Evolutionary conservation across 2,329 filamentous ascomycete genomes (phyloP), one percentile per base, ranked within the genome.

Genomic region (Sclerotinia trifoliorum): DNA sequence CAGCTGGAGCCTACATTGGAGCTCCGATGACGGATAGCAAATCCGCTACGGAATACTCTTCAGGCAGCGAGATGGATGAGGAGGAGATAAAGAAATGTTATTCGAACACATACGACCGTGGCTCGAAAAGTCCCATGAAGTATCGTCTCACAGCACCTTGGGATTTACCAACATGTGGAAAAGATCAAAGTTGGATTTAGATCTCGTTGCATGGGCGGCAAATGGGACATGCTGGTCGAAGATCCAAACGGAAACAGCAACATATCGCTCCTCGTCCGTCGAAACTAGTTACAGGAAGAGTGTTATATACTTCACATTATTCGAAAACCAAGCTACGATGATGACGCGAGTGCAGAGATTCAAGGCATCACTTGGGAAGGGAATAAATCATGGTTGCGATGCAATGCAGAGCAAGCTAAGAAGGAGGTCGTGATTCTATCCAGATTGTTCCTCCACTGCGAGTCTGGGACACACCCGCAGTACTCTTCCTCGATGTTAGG

Each of bases 11-110:
- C 17, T 29, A 54, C 13, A 54, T 6, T n/a, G 51, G 5, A 54
- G 11, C 17, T 54, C 51, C 15, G 26, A 19, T 2, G 24, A 29
- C 15, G 51, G 26, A 32, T 15, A 54, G 51, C 15, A 24, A 17
- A 52, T 52, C 24, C 24, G 51, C 39, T 42, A 13, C 15, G 39
- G 13, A 42, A 42, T 11, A 52, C 51, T 6, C 29, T 52, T 19
- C 17, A 52, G 51, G 51, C 51, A 52, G 51, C 15, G 51, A 54
- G 51, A 54, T 54, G n/a, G 24, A 29, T n/a, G 51, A 54, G 51
- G 24, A 26, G 51, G 51, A 52, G 51, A 52, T 29, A 52, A 17
- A 52, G 11, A 52, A 17, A 15, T 29, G 26, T 24, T 6, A 54
- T 54, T 29, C 26, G 51, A 54, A 54, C 15, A 29, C 52, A 2